Conservation (phyloP, 2,329 filamentous ascomycete species). For the Graphium sp. region DNA sequence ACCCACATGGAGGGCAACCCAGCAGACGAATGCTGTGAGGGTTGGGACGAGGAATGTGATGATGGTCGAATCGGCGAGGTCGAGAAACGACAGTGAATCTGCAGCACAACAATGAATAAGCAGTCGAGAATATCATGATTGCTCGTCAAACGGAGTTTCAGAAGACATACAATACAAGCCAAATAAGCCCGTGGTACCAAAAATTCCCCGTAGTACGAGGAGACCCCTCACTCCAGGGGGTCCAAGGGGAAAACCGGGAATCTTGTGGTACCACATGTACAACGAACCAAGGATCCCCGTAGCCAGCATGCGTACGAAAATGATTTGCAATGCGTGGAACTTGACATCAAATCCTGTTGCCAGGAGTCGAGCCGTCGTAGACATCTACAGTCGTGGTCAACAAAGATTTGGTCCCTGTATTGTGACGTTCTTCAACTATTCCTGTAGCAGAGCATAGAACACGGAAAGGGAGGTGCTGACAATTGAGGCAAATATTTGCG, state of each 20-base stretch:
- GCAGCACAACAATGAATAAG: too few species aligned
- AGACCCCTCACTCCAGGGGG: slow-evolving; percentile 42
- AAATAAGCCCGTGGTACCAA: slow-evolving; percentile 50
- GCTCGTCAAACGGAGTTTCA: background rate
- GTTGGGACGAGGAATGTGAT: slow-evolving; percentile 65
- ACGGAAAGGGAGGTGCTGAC: slow-evolving; percentile 10
- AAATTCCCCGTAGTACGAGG: slow-evolving; percentile 44
- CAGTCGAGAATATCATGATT: background rate
- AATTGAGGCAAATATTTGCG: slow-evolving; percentile 21
- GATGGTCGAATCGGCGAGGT: slow-evolving; percentile 63
- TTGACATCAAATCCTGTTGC: slow-evolving; percentile 15
- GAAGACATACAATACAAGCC: slow-evolving; percentile 25
- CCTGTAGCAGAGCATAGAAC: background rate
- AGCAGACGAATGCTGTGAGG: slow-evolving; percentile 46
- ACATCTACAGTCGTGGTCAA: slow-evolving; percentile 17
- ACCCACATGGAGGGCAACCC: slow-evolving; percentile 27
- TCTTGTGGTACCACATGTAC: slow-evolving; percentile 21
- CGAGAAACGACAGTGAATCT: slow-evolving; percentile 44
- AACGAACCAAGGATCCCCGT: slow-evolving; percentile 17
- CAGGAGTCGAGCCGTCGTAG: slow-evolving; percentile 19
- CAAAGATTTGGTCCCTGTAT: slow-evolving; percentile 1
- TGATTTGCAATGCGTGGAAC: slow-evolving; percentile 22
- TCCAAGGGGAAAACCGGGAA: slow-evolving; percentile 51
- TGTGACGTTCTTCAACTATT: slow-evolving; percentile 1
- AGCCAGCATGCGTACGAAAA: slow-evolving; percentile 22